These are phyloP conservation scores for Inga oerstediana DNA, from an alignment of 306 rosid genomes.

Conservation along the genomic window DNA sequence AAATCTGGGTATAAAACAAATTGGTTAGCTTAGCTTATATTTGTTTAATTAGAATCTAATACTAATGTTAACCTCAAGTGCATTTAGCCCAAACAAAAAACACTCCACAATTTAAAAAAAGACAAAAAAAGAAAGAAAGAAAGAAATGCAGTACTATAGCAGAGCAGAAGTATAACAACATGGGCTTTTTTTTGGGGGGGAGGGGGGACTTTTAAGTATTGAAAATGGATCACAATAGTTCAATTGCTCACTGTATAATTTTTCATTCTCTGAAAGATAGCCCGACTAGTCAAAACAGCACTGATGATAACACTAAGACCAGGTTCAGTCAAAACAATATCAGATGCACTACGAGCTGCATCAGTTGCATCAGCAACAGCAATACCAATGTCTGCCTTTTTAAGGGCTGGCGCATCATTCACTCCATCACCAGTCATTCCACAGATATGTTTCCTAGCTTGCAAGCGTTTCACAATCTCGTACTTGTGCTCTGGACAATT, in stretches of 20 bases:
- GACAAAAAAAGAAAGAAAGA: neutral
- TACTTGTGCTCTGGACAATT: conserved; percentile 85
- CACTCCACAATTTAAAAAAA: neutral
- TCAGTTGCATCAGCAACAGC: conserved; percentile 99
- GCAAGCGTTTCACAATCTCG: conserved; percentile 97
- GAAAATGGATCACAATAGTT: conserved; percentile 20
- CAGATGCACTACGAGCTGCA: conserved; percentile 99
- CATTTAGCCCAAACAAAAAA: neutral
- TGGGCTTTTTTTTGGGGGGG: neutral
- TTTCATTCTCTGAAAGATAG: conserved; percentile 99
- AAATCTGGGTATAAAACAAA: conserved; percentile 64
- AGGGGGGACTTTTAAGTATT: neutral
- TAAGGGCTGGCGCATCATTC: conserved; percentile 98
- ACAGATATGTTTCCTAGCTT: conserved; percentile 98
- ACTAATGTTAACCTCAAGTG: neutral
- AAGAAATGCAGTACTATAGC: neutral
- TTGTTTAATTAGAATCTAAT: neutral
- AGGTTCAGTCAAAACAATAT: conserved; percentile 95
- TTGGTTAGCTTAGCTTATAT: conserved; percentile 5
- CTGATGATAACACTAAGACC: conserved; percentile 97
- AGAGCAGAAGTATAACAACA: neutral
- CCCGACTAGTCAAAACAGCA: conserved; percentile 97
- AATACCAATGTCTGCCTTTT: conserved; percentile 97
- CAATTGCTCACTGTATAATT: conserved; percentile 82
- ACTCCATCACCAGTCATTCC: conserved; percentile 99